phyloP scores from a whole-genome alignment of 2,329 filamentous ascomycete species.

The Plenodomus lindquistii region DNA sequence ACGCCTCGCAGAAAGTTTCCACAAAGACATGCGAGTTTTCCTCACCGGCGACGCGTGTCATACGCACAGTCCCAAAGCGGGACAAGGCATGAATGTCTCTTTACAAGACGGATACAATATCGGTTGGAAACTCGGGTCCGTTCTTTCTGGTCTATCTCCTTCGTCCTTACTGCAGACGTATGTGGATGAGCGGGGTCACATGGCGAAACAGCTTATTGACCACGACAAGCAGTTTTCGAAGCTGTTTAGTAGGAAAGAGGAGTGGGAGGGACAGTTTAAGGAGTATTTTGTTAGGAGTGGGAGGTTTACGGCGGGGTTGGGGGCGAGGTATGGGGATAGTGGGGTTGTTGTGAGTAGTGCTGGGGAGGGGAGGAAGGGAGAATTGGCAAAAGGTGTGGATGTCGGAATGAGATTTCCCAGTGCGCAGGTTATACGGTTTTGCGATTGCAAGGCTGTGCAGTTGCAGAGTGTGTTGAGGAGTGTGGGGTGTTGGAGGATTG shows the following conservation, averaged over 20 bases:
- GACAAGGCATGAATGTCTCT: slow-evolving; percentile 66
- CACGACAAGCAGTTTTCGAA: slow-evolving; percentile 61
- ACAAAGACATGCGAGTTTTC: slow-evolving; percentile 67
- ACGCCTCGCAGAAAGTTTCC: slow-evolving; percentile 71
- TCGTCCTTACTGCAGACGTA: slow-evolving; percentile 63
- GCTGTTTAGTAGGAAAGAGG: slow-evolving; percentile 55
- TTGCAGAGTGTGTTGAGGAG: slow-evolving; percentile 55
- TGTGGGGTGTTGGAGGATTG: slow-evolving; percentile 56
- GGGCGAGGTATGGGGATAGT: slow-evolving; percentile 58
- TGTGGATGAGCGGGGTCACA: slow-evolving; percentile 59
- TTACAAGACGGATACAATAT: slow-evolving; percentile 65
- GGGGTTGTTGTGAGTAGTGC: slow-evolving; percentile 53
- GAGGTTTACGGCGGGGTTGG: slow-evolving; percentile 64
- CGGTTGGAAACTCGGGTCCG: slow-evolving; percentile 58
- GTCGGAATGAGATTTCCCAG: slow-evolving; percentile 58
- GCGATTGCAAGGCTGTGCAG: slow-evolving; percentile 62
- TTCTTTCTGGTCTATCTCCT: slow-evolving; percentile 55
- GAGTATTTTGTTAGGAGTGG: slow-evolving; percentile 62
- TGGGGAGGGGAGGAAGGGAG: slow-evolving; percentile 36
- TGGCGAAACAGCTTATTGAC: slow-evolving; percentile 58
- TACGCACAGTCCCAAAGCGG: slow-evolving; percentile 73
- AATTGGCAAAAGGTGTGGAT: slow-evolving; percentile 42
- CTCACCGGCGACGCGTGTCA: slow-evolving; percentile 70
- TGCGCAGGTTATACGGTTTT: slow-evolving; percentile 62
- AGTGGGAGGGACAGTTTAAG: slow-evolving; percentile 55